phyloP scores from a whole-genome alignment of 2,329 filamentous ascomycete species.

The Diaporthe nobilis region DNA sequence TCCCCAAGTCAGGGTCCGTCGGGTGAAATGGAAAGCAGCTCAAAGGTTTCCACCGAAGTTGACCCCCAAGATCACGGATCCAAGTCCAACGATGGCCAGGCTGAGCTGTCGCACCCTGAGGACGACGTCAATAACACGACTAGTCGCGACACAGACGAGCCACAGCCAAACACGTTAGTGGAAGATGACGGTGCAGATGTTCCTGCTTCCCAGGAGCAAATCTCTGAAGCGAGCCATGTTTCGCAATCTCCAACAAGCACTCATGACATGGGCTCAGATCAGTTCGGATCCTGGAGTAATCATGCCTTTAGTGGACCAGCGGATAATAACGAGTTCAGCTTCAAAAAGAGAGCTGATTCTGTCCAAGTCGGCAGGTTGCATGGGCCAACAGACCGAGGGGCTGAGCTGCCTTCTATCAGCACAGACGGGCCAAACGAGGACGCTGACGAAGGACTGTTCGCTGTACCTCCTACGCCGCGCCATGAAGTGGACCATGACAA shows the following conservation, averaged over 20 bases:
- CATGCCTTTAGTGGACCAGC: neutral
- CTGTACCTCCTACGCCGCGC: conserved; percentile 37
- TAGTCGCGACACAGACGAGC: neutral
- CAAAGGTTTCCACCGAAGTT: no score
- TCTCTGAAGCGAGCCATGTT: neutral
- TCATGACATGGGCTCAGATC: neutral
- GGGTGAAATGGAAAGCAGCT: neutral
- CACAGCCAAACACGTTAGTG: neutral
- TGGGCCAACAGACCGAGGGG: neutral
- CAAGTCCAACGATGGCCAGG: neutral
- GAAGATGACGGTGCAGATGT: neutral
- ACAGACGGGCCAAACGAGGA: conserved; percentile 32
- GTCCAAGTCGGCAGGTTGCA: conserved; percentile 10
- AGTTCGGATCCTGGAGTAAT: conserved; percentile 14
- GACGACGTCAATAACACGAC: neutral
- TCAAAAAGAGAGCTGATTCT: conserved; percentile 27
- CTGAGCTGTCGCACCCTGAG: neutral
- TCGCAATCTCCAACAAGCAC: neutral
- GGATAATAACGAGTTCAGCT: conserved; percentile 12
- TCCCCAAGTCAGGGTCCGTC: neutral
- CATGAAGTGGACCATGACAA: conserved; percentile 6
- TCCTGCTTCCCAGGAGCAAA: neutral
- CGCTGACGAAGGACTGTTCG: conserved; percentile 36
- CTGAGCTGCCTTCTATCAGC: conserved; percentile 10
- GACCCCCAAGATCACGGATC: neutral